These are phyloP conservation scores for Geranium incanum DNA, from an alignment of 441 rosid species.

Conservation along the genomic window DNA sequence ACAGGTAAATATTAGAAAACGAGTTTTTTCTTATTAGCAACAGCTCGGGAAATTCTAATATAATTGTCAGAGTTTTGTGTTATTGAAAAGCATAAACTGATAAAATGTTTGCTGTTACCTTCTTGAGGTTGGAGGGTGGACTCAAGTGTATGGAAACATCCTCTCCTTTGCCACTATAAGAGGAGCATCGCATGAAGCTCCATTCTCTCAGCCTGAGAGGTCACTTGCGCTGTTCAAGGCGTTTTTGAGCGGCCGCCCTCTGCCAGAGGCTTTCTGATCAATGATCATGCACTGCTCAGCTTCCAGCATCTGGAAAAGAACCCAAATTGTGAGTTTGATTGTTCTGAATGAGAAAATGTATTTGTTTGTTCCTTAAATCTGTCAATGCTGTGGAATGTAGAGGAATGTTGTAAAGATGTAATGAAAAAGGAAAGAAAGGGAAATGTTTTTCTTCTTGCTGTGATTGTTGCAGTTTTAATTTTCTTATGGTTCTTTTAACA, in stretches of 20 bases:
- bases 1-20: conserved; percentile 41
- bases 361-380: conserved; percentile 26
- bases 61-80: neutral
- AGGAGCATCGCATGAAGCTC: conserved; percentile 97
- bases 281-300: conserved; percentile 9
- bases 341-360: conserved; percentile 19
- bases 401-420: conserved; percentile 36
- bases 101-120: conserved; percentile 6
- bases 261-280: conserved; percentile 72
- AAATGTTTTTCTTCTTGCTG: conserved; percentile 15
- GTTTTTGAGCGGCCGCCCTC: conserved; percentile 50
- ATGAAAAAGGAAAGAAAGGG: conserved; percentile 21
- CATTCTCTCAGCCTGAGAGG: conserved; percentile 92
- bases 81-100: neutral
- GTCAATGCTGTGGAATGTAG: conserved; percentile 27
- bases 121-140: conserved; percentile 98
- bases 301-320: conserved; percentile 19
- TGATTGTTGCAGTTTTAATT: neutral
- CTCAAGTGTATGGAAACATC: conserved; percentile 73
- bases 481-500: neutral
- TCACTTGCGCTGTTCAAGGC: conserved; percentile 80
- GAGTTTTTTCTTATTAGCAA: neutral
- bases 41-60: no score
- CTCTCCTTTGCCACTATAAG: conserved; percentile 85
- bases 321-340: conserved; percentile 32